These are phyloP conservation scores for Kingdonia uniflora DNA, from an alignment of 164 flowering plant genomes.

Conservation along the genomic window DNA sequence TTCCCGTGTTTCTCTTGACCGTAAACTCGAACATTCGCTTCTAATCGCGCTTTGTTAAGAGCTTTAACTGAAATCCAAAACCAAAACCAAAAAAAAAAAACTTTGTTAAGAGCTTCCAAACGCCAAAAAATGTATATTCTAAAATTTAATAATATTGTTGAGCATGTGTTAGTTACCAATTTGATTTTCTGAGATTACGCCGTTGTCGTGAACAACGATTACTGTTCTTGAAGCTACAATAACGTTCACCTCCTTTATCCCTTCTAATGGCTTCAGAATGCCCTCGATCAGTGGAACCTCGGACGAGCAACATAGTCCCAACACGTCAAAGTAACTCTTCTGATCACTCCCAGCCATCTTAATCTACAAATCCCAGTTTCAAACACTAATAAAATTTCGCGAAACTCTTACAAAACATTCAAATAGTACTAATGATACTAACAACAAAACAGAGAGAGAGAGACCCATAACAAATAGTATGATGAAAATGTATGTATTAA, in stretches of 20 bases:
- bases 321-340: conserved; percentile 82
- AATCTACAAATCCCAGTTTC: neutral
- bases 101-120: too few species aligned
- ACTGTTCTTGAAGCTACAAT: conserved; percentile 75
- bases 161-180: conserved; percentile 39
- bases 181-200: conserved; percentile 48
- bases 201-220: conserved; percentile 64
- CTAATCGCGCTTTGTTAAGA: conserved; percentile 70
- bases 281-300: conserved; percentile 66
- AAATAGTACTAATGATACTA: too few species aligned
- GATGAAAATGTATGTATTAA: too few species aligned
- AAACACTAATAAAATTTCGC: too few species aligned
- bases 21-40: conserved; percentile 53
- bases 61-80: conserved; percentile 50
- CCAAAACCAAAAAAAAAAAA: too few species aligned
- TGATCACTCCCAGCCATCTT: conserved; percentile 17
- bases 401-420: too few species aligned
- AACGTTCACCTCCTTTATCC: conserved; percentile 54
- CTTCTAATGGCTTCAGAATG: conserved; percentile 49
- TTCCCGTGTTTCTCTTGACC: conserved; percentile 31
- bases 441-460: too few species aligned
- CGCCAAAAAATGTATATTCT: neutral
- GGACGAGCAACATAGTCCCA: conserved; percentile 81
- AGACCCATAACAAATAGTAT: too few species aligned
- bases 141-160: too few species aligned